Base-by-base conservation (phyloP, 2,329 filamentous ascomycete genomes). In the Dissoconium aciculare region DNA sequence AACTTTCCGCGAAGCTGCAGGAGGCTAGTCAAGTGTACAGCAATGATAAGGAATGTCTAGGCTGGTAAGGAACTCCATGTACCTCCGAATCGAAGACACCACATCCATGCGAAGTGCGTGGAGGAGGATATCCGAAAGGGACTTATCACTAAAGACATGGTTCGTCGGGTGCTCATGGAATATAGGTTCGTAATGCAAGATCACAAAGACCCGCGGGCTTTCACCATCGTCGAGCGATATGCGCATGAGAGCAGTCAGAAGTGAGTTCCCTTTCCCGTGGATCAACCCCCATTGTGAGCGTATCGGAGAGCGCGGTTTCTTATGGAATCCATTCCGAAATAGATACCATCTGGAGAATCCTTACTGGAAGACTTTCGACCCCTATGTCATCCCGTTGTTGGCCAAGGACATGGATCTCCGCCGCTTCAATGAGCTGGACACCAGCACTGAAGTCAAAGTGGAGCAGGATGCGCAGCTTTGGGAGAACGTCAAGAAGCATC, bases 151-250 rank as follows among this genome's bases (percentile, higher is more conserved):
- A n/a, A n/a, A n/a, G n/a, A n/a, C 6, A 14, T 27, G 26, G 26
- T 8, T 14, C 13, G 11, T 27, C n/a, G n/a, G n/a, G 8, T 10
- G 3, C 8, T n/a, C 23, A 21, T 24, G 9, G n/a, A 17, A 2
- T 62, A 27, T 11, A 82, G 78, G 78, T 71, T 79, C 54, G 77
- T 83, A 39, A 82, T 82, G 78, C 78, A 82, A 59, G 73, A 74
- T 45, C 65, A 72, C 35, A 62, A 69, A 45, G 77, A 82, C 52
- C 64, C 65, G 26, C 64, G 74, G 35, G 71, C 74, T 29, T 83
- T 83, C 55, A 79, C 73, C 28, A 78, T 83, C 45, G 76, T 83
- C 27, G 78, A 83, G 58, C 62, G 78, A 17, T 83, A 80, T 54
- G 65, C 69, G 45, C 64, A 74, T 37, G 78, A 82, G 51, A 60